These are phyloP conservation scores for Leccinum broughii DNA, from an alignment of 768 basidiomycete species.

Conservation along the genomic window DNA sequence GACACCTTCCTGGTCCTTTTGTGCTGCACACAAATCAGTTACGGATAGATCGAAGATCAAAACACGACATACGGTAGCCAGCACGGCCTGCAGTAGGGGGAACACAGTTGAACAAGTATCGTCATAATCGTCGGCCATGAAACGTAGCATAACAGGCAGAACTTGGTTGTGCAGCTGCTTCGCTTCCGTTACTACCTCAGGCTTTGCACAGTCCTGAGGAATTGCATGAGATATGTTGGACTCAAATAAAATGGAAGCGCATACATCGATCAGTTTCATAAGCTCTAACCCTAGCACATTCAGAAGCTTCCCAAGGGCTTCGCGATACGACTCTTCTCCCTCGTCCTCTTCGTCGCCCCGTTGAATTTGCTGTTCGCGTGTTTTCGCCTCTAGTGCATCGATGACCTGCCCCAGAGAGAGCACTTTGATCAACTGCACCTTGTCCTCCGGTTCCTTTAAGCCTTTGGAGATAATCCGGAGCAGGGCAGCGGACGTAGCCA, in stretches of 20 bases:
- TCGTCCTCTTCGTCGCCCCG: slow-evolving; percentile 77
- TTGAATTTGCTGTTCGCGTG: slow-evolving; percentile 62
- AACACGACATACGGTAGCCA: slow-evolving; percentile 59
- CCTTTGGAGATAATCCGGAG: slow-evolving; percentile 89
- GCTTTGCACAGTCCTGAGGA: slow-evolving; percentile 56
- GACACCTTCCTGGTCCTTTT: slow-evolving; percentile 70
- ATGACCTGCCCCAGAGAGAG: slow-evolving; percentile 83
- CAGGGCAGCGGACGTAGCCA: slow-evolving; percentile 80
- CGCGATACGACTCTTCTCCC: slow-evolving; percentile 86
- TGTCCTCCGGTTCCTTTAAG: slow-evolving; percentile 86
- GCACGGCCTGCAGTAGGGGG: slow-evolving; percentile 71
- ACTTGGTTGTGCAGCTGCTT: slow-evolving; percentile 60
- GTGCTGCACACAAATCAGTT: slow-evolving; percentile 53
- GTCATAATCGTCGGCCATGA: slow-evolving; percentile 88
- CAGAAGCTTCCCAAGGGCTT: slow-evolving; percentile 81
- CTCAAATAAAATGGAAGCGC: slow-evolving; percentile 5
- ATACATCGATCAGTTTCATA: slow-evolving; percentile 79
- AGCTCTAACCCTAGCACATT: slow-evolving; percentile 83
- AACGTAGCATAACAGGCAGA: slow-evolving; percentile 80
- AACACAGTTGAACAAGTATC: slow-evolving; percentile 88
- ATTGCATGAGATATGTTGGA: slow-evolving; percentile 4
- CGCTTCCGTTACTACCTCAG: slow-evolving; percentile 65
- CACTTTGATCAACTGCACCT: slow-evolving; percentile 86
- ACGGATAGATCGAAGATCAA: background rate
- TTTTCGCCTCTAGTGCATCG: slow-evolving; percentile 76